Base-by-base conservation (phyloP, 495 filamentous ascomycete species). In the Hapsidospora chrysogenum region DNA sequence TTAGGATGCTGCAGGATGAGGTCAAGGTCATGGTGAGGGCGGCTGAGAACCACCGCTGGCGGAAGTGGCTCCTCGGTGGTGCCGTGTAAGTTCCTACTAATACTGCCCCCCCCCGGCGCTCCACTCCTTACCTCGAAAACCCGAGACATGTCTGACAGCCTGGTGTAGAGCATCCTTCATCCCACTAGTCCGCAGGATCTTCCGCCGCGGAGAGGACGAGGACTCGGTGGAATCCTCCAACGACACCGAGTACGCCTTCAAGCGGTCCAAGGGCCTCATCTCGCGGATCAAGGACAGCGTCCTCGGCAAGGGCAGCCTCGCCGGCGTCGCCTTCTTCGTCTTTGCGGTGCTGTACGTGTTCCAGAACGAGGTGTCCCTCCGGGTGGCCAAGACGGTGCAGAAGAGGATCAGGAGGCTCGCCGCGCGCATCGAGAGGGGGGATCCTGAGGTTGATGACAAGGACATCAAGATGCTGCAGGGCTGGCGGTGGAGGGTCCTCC, bases 161-260 rank as follows among this genome's bases (percentile, higher is more conserved):
- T 4, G 22, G 16, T 34, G 5, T 32, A 63, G 60, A 13, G 60
- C 56, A 1, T 44, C 56, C 19, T 49, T 64, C 42, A 53, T 66
- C 40, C 62, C 62, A 3, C 38, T 49, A 4, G 51, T 66, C 4
- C 56, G 54, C 29, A 40, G 38, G 11, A 41, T 64, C 38, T 63
- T 64, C 49, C 57, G 54, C 21, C 44, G 48, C 1, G 34, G 45
- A 17, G 43, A 46, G 14, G 41, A 41, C 16, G 32, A 48, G 20
- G 47, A 49, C 23, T 43, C 48, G 18, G 36, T 43, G 2, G 29
- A 47, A 1, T 47, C 41, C 9, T 27, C 52, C 6, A 63, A 59
- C 39, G 44, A 55, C 29, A 66, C 62, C 14, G 62, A 64, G 47
- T 58, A 66, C 33, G 62, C 62, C 15, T 64, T 63, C 42, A 41